Base-by-base conservation (phyloP, 2,329 filamentous ascomycete species). In the Nemania diffusa region DNA sequence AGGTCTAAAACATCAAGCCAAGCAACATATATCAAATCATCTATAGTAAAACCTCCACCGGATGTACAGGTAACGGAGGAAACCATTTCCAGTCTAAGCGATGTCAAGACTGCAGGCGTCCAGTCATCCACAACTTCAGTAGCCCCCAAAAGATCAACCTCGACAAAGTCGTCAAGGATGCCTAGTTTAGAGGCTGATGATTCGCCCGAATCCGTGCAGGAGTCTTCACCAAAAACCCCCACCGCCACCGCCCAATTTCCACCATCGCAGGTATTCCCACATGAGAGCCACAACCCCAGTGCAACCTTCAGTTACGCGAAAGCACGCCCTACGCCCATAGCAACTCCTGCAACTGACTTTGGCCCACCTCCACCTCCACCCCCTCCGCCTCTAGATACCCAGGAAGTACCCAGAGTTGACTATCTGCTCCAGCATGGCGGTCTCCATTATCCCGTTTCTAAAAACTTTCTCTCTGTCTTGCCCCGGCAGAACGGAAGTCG, bases 401-500 rank as follows among this genome's bases (percentile, higher is more conserved):
- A 90, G 50, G 89, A 93, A 46, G 86, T 90, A 13, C 95, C 95
- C 0, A 88, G 92, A 68, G 94, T 98, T 20, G 95, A 98, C 77
- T 98, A 98, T 77, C 84, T 98, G 20, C 85, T 97, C 62, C 93
- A 96, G 74, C 91, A 97, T 78, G 95, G 95, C 44, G 95, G 95
- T 0, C 81, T 98, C 20, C 79, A 89, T 24, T 86, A 91, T 51
- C 84, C 89, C 0, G 87, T 96, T 0, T 89, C 94, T 0, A 92
- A 90, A 73, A 88, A 89, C 66, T 88, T 97, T 59, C 82, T 97
- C 7, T 85, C 89, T 44, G 90, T 84, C 50, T 82, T 88, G 64
- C 90, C 88, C 34, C 84, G 80, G 62, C 84, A 82, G 77, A 86
- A 84, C 78, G 87, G 82, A 67, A 86, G 83, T 34, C 83, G 87